Percentiles rank a stretch among this genome's conserved stretches.
Conservation (phyloP, 106 monocot species). For the Apostasia shenzhenica region DNA sequence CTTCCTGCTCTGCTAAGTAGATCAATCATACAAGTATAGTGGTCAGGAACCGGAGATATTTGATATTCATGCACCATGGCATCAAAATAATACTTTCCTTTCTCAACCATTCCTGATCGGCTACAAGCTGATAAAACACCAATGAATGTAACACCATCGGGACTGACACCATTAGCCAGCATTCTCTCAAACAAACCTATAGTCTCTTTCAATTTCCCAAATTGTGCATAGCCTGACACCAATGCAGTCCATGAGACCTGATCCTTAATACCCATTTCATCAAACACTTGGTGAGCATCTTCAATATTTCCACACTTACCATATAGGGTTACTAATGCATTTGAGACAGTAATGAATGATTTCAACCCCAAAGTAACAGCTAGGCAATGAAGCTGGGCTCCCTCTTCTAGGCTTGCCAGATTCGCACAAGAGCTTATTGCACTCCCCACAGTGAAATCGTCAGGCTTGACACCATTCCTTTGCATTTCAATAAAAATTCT, state of each 20-base stretch:
- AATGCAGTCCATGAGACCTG: constrained; percentile 77
- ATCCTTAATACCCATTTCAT: constrained; percentile 53
- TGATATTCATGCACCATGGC: constrained; percentile 52
- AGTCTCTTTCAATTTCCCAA: constrained; percentile 63
- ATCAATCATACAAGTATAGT: constrained; percentile 90
- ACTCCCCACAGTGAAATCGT: constrained; percentile 77
- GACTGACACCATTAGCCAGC: constrained; percentile 43
- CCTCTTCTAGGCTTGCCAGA: constrained; percentile 72
- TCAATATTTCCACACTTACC: constrained; percentile 70
- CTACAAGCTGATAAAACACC: constrained; percentile 82
- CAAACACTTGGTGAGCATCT: constrained; percentile 48
- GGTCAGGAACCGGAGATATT: constrained; percentile 46
- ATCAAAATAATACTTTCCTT: constrained; percentile 44
- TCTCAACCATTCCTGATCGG: constrained; percentile 65
- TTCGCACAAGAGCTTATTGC: constrained; percentile 80
- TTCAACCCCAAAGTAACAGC: constrained; percentile 49
- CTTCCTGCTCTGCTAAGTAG: constrained; percentile 59
- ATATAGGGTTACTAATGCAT: constrained; percentile 71
- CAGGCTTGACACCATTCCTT: constrained; percentile 48
- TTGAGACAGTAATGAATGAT: constrained; percentile 55
- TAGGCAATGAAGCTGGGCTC: constrained; percentile 57
- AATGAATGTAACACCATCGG: constrained; percentile 68
- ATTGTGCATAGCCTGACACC: constrained; percentile 63
- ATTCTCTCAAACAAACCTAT: constrained; percentile 64
- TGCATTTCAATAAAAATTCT: constrained; percentile 53